phyloP scores from a whole-genome alignment of 73 alveolate genomes.

The Uronychia binucleata region DNA sequence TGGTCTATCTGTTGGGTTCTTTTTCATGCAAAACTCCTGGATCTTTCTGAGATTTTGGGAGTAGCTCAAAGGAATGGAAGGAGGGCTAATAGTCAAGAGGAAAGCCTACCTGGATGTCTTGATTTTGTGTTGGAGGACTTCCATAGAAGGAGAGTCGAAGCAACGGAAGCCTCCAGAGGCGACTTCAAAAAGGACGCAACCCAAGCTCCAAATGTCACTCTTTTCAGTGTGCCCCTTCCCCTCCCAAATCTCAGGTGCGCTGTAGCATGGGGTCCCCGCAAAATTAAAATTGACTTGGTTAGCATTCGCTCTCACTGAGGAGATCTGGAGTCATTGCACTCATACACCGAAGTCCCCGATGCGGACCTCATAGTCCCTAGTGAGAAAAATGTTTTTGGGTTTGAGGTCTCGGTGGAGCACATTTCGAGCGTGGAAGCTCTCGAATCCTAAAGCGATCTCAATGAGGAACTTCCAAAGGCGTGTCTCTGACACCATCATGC shows the following conservation, averaged over 20 bases:
- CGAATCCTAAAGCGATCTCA: constrained; percentile 16
- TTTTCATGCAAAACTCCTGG: not conserved
- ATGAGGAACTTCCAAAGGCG: constrained; percentile 72
- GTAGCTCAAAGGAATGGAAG: not conserved
- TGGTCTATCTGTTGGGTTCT: not conserved
- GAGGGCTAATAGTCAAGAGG: not conserved
- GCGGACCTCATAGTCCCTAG: constrained; percentile 41
- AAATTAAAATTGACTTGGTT: not conserved
- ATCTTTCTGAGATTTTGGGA: not conserved
- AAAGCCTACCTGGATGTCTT: not conserved
- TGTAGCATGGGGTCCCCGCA: constrained; percentile 64
- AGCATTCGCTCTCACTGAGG: constrained; percentile 16
- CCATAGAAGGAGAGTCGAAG: not conserved
- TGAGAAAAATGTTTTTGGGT: constrained; percentile 59
- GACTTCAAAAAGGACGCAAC: constrained; percentile 49
- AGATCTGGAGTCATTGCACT: constrained; percentile 21
- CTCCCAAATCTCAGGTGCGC: constrained; percentile 56
- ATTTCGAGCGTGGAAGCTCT: constrained; percentile 48
- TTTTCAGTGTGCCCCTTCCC: constrained; percentile 41
- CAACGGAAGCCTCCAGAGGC: constrained; percentile 10
- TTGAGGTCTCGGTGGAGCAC: constrained; percentile 94
- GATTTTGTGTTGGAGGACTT: not conserved
- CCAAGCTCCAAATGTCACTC: constrained; percentile 61
- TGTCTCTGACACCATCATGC: constrained; percentile 69
- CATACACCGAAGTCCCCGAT: constrained; percentile 81